Evolutionary conservation across 1,284 basidiomycete genomes (phyloP), one percentile per base, ranked within the genome.

Genomic region (Ustilago curta): DNA sequence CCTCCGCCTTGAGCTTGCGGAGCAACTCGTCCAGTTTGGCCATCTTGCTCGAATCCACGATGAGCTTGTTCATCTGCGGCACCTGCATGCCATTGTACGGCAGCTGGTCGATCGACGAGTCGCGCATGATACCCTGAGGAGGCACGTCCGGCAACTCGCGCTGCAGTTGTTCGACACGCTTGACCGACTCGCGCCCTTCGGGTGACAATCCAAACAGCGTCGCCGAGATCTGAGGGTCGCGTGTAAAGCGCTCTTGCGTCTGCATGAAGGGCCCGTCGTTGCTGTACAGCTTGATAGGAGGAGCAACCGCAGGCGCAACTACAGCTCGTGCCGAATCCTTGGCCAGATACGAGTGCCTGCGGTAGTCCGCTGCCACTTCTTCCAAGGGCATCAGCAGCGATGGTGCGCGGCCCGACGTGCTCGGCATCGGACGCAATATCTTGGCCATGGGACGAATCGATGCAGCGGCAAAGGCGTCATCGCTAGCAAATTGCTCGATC

Each of bases 41-140:
- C 42, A 99, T 90, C 87, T 99, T 99, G 61, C 92, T 94, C 25
- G 97, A 98, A 86, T 99, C 97, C 72, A 94, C 94, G 66, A 99
- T 93, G 21, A 99, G 90, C 66, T 97, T 90, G 86, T 97, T 95
- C 68, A 94, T 93, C 77, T 97, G 94, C 2, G 97, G 97, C 29
- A 98, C 92, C 76, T 92, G 91, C 92, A 99, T 95, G 40, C 90
- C 89, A 14, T 94, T 91, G 61, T 89, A 86, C 2, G 95, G 95
- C 14, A 94, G 86, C 83, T 98, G 94, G 77, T 92, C 89, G 4
- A 85, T 79, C 8, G 92, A 88, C 3, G 95, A 93, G 39, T 85
- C 86, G 29, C 87, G 88, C 56, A 96, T 82, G 37, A 99, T 86
- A 40, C 97, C 97, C 2, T 85, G 82, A 2, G 91, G 88, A 8